Evolutionary conservation across 352 stramenopile species (phyloP).

Genomic region (Phytophthora foliorum): DNA sequence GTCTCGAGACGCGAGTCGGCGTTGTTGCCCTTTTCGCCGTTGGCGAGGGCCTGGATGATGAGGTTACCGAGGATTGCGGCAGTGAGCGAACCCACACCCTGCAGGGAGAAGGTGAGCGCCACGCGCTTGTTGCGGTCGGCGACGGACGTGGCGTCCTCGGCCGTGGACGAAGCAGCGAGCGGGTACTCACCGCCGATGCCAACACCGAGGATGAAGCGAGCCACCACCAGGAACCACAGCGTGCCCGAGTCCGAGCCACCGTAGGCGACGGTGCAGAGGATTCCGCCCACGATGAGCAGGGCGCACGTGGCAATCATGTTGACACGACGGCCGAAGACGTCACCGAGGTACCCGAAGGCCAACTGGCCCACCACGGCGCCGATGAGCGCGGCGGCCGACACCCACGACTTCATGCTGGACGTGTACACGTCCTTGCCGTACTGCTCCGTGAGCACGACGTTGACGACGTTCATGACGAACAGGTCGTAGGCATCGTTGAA

Average conservation of each 20-base stretch:
- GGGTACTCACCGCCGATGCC: conserved; percentile 70
- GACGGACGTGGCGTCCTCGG: conserved; percentile 64
- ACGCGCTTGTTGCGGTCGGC: conserved; percentile 63
- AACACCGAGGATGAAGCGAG: conserved; percentile 68
- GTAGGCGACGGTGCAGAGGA: conserved; percentile 70
- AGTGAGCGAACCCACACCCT: conserved; percentile 68
- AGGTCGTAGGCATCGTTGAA: conserved; percentile 85
- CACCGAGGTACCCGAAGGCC: conserved; percentile 64
- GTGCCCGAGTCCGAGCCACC: conserved; percentile 47
- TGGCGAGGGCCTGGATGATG: conserved; percentile 57
- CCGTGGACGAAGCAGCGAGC: conserved; percentile 60
- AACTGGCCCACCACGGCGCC: conserved; percentile 71
- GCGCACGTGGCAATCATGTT: conserved; percentile 80
- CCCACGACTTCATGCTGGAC: conserved; percentile 64
- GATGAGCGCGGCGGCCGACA: conserved; percentile 67
- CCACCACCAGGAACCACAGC: conserved; percentile 71
- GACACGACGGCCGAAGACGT: conserved; percentile 68
- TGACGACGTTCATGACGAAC: conserved; percentile 88
- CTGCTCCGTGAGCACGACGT: conserved; percentile 83
- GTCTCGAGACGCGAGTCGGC: conserved; percentile 54
- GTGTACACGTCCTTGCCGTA: conserved; percentile 73
- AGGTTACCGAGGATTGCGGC: conserved; percentile 74
- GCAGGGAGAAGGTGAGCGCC: conserved; percentile 73
- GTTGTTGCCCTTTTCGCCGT: conserved; percentile 51
- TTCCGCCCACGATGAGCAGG: conserved; percentile 70